Percentiles rank a stretch among this genome's conserved stretches.
Evolutionary conservation across 768 basidiomycete species (phyloP).

Genomic region (Russula vinacea): DNA sequence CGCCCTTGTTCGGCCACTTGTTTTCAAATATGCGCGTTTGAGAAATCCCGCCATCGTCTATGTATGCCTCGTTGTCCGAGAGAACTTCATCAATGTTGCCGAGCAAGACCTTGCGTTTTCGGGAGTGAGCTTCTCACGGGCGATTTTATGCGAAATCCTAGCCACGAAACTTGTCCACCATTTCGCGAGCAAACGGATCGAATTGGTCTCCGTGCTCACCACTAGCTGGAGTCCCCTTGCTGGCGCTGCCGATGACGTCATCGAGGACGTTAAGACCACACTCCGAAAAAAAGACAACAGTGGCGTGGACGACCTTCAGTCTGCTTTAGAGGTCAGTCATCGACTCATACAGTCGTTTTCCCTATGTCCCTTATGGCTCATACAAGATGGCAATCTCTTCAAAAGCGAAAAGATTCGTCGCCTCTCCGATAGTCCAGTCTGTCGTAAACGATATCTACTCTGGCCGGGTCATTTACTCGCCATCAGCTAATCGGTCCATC

Average conservation of each 20-base stretch:
- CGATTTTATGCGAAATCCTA: conserved; percentile 81
- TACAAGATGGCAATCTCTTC: conserved; percentile 85
- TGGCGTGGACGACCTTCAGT: conserved; percentile 67
- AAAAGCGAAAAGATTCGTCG: conserved; percentile 76
- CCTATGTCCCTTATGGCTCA: neutral
- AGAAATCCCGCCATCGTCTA: conserved; percentile 74
- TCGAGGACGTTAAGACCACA: conserved; percentile 60
- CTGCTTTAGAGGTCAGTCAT: conserved; percentile 75
- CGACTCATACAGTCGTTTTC: neutral
- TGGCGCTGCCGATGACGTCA: conserved; percentile 63
- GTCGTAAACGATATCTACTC: conserved; percentile 85
- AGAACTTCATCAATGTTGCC: conserved; percentile 70
- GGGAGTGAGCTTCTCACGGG: conserved; percentile 65
- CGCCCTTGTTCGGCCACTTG: conserved; percentile 70
- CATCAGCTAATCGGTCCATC: conserved; percentile 62
- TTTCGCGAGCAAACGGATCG: conserved; percentile 72
- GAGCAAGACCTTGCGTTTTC: conserved; percentile 74
- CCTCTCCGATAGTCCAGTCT: conserved; percentile 79
- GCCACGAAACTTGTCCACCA: conserved; percentile 81
- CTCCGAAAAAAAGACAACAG: conserved; percentile 54
- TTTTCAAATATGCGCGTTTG: conserved; percentile 73
- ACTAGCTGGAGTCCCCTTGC: conserved; percentile 82
- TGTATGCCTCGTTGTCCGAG: conserved; percentile 71
- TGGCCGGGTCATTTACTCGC: conserved; percentile 65
- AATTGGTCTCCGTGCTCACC: conserved; percentile 75